phyloP scores from a whole-genome alignment of 1,284 basidiomycete genomes.

The Cryptococcus sp. region DNA sequence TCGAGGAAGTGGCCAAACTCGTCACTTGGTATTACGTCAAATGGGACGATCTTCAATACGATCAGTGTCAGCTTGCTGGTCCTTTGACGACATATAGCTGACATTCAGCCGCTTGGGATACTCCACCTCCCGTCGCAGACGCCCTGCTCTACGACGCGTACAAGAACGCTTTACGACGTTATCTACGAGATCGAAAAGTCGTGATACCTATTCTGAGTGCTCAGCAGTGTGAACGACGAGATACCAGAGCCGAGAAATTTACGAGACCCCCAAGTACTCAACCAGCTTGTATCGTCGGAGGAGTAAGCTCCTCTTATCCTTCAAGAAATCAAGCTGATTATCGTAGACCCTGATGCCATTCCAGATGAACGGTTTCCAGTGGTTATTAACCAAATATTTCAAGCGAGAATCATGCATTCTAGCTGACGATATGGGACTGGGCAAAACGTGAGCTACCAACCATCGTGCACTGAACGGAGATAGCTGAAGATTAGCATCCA shows the following conservation, averaged over 20 bases:
- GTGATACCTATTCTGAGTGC: slow-evolving; percentile 55
- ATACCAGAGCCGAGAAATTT: slow-evolving; percentile 25
- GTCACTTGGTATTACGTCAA: slow-evolving; percentile 57
- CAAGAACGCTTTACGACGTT: slow-evolving; percentile 61
- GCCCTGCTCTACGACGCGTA: slow-evolving; percentile 58
- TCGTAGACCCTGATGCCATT: slow-evolving; percentile 70
- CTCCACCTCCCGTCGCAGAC: slow-evolving; percentile 59
- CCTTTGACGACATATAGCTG: slow-evolving; percentile 3
- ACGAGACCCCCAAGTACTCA: slow-evolving; percentile 43
- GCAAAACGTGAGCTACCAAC: slow-evolving; percentile 44
- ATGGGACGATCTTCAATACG: slow-evolving; percentile 85
- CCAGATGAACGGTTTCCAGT: slow-evolving; percentile 89
- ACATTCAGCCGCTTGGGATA: slow-evolving; percentile 76
- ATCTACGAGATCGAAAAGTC: slow-evolving; percentile 61
- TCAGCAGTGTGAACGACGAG: slow-evolving; percentile 32
- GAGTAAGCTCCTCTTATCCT: slow-evolving; percentile 35
- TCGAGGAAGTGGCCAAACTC: slow-evolving; percentile 52
- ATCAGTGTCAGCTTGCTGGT: slow-evolving; percentile 59
- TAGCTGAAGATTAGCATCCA: slow-evolving; percentile 64
- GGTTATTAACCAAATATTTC: slow-evolving; percentile 88
- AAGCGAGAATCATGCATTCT: slow-evolving; percentile 81
- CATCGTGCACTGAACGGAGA: no score
- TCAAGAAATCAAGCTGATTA: slow-evolving; percentile 1
- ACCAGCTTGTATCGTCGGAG: slow-evolving; percentile 49
- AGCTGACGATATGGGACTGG: slow-evolving; percentile 95